phyloP scores from a whole-genome alignment of 768 basidiomycete genomes.

The Macrolepiota dolichaula region DNA sequence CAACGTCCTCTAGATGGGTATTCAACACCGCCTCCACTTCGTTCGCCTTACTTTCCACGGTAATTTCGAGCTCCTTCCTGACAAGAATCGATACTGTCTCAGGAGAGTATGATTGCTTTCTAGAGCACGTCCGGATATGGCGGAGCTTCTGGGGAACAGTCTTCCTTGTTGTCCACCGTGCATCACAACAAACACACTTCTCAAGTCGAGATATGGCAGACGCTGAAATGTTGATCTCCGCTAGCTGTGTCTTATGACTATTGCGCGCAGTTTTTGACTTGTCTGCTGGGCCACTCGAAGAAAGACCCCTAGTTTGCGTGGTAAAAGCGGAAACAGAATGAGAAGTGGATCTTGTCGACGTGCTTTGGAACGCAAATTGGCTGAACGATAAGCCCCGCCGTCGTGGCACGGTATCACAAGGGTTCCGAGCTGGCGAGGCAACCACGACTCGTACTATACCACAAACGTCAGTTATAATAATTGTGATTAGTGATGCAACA shows the following conservation, averaged over 20 bases:
- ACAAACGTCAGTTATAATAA: not conserved
- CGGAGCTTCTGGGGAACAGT: slow-evolving; percentile 55
- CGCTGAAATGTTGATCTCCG: not conserved
- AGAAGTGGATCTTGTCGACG: not conserved
- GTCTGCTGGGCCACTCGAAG: not conserved
- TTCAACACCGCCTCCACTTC: slow-evolving; percentile 20
- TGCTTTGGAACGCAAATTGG: not conserved
- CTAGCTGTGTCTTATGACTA: not conserved
- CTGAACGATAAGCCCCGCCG: not conserved
- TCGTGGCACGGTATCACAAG: not conserved
- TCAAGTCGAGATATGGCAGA: not conserved
- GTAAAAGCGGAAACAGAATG: not conserved
- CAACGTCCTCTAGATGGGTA: slow-evolving; percentile 54
- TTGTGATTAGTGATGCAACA: not conserved
- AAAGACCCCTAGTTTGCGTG: not conserved
- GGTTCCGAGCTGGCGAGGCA: not conserved
- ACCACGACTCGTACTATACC: not conserved
- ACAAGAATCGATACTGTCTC: slow-evolving; percentile 56
- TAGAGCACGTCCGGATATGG: slow-evolving; percentile 69
- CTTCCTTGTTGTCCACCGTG: slow-evolving; percentile 70
- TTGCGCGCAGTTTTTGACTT: not conserved
- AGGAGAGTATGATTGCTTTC: slow-evolving; percentile 48
- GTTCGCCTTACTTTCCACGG: slow-evolving; percentile 11
- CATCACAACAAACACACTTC: slow-evolving; percentile 63
- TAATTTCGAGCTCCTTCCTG: slow-evolving; percentile 39